These are phyloP conservation scores for Curvularia spicifera DNA, from an alignment of 2,329 filamentous ascomycete genomes.

Conservation along the genomic window DNA sequence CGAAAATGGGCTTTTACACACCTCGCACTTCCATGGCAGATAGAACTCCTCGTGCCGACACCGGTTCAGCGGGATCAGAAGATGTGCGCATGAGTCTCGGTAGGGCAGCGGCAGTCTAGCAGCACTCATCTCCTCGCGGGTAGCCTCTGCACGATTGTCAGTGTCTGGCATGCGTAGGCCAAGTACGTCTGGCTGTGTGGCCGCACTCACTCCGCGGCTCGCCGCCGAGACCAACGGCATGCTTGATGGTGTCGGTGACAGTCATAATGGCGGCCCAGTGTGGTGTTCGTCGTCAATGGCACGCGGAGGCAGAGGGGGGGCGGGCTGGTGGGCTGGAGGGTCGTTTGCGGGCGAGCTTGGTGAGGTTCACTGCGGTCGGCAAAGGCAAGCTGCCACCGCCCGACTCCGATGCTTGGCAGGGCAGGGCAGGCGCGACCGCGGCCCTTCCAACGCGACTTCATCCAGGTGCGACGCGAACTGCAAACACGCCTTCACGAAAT, in stretches of 20 bases:
- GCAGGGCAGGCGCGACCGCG: slow-evolving; percentile 27
- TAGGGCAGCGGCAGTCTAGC: slow-evolving; percentile 87
- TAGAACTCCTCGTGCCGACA: slow-evolving; percentile 94
- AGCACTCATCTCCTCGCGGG: slow-evolving; percentile 91
- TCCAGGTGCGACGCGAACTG: slow-evolving; percentile 16
- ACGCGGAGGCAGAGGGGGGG: slow-evolving; percentile 5
- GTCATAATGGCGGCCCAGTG: slow-evolving; percentile 45
- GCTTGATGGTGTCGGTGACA: slow-evolving; percentile 55
- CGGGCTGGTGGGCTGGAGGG: slow-evolving; percentile 18
- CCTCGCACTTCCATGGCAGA: slow-evolving; percentile 96
- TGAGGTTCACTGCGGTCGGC: slow-evolving; percentile 26
- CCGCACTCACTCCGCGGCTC: slow-evolving; percentile 40
- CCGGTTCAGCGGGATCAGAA: slow-evolving; percentile 93
- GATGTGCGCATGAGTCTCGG: slow-evolving; percentile 92
- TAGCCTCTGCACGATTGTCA: slow-evolving; percentile 66
- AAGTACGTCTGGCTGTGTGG: slow-evolving; percentile 23
- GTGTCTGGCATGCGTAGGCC: slow-evolving; percentile 29
- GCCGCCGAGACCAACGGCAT: slow-evolving; percentile 55
- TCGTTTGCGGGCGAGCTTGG: slow-evolving; percentile 21
- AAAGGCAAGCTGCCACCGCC: slow-evolving; percentile 22
- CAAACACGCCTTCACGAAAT: slow-evolving; percentile 24
- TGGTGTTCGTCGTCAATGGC: slow-evolving; percentile 32
- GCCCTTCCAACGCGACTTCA: slow-evolving; percentile 26
- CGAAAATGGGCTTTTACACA: slow-evolving; percentile 56
- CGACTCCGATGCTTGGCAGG: slow-evolving; percentile 27